Evolutionary conservation across 1,284 basidiomycete species (phyloP), one percentile per base, ranked within the genome.

Genomic region (Heterobasidion annosum): DNA sequence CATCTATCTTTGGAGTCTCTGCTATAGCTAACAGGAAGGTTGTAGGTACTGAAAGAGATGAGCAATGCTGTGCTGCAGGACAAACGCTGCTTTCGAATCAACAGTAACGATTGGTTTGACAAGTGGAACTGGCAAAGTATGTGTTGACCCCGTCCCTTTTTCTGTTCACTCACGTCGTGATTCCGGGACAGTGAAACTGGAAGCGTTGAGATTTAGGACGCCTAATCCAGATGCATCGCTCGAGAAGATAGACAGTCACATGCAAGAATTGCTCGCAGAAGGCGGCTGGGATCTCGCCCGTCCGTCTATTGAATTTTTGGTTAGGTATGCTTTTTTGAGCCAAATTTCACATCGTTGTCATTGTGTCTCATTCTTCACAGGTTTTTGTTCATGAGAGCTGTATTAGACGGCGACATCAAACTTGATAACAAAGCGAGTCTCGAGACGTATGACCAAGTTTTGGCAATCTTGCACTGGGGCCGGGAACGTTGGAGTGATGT

Each of bases 381-480:
- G 37, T 40, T 10, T 40, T 40, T n/a, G 6, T 12, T 40, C 37
- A 10, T 40, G 12, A 40, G 5, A n/a, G 37, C 37, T 40, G 10
- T 40, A 10, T 12, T 40, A 3, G 37, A 40, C 10, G 37, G 37
- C n/a, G 37, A n/a, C 2, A 10, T 8, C 37, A 40, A 40, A 40
- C 10, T 12, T 10, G n/a, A 10, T 8, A n/a, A 40, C 37, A n/a
- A 10, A 12, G 37, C 37, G 8, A 40, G 37, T n/a, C 12, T 40
- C 12, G 12, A n/a, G 37, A 16, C 25, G 16, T 40, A 50, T 13
- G 53, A 49, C 13, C 19, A 49, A 12, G 55, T 40, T 3, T 34
- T 58, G 1, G 47, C 50, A 7, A 37, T 58, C n/a, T 47, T 54
- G 9, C 40, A 49, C 12, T 59, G 58, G 58, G 58, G 58, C 13